Evolutionary conservation across 257 asterid species (phyloP).

Genomic region (Apocynum venetum): DNA sequence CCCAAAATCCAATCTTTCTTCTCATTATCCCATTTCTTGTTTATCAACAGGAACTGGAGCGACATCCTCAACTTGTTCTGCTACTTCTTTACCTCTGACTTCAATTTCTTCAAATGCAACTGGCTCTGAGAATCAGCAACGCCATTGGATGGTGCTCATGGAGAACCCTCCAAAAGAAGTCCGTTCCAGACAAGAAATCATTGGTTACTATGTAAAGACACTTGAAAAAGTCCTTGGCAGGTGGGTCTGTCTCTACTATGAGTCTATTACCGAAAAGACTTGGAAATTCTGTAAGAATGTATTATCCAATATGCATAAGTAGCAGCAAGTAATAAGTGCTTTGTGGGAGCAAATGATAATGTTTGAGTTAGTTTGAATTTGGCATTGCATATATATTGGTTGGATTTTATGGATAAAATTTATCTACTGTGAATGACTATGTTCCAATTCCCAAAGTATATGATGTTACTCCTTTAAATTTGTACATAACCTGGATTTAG

Average conservation of each 20-base stretch:
- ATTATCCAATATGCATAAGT: not conserved
- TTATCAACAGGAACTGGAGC: constrained; percentile 18
- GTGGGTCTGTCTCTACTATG: constrained; percentile 26
- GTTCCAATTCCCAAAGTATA: not conserved
- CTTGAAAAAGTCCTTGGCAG: constrained; percentile 64
- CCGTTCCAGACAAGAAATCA: constrained; percentile 46
- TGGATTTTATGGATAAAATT: not conserved
- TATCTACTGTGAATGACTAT: not conserved
- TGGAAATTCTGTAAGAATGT: not conserved
- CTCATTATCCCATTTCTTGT: constrained; percentile 14
- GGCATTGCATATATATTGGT: not conserved
- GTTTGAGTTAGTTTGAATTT: not conserved
- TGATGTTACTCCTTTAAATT: not conserved
- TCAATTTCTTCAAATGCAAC: constrained; percentile 18
- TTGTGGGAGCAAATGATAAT: not conserved
- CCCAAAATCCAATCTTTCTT: constrained; percentile 4
- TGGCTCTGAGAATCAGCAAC: constrained; percentile 22
- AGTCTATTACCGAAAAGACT: not conserved
- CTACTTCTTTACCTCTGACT: constrained; percentile 7
- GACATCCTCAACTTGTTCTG: constrained; percentile 3
- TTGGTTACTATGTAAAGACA: constrained; percentile 64
- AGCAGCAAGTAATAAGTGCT: not conserved
- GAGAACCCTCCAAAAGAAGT: constrained; percentile 47
- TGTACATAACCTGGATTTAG: not conserved
- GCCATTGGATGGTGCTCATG: constrained; percentile 77